phyloP scores from a whole-genome alignment of 2,329 filamentous ascomycete genomes.

The Xylariaceae sp. region DNA sequence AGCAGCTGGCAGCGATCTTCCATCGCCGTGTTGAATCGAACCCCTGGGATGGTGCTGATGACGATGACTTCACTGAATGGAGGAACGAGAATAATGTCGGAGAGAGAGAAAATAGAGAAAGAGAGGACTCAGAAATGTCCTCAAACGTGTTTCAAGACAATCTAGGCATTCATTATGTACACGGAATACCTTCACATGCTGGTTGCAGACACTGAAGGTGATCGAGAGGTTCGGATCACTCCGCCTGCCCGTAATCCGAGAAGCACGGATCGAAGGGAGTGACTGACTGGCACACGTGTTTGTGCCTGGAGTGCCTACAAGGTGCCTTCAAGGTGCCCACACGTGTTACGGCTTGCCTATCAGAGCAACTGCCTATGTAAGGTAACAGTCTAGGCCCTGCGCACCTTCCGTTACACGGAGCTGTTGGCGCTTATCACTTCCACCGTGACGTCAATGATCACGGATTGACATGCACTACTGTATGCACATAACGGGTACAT shows the following conservation, averaged over 20 bases:
- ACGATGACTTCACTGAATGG: not conserved
- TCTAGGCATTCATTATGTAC: not conserved
- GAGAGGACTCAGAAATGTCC: not conserved
- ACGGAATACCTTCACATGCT: not conserved
- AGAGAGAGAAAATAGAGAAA: not conserved
- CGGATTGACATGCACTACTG: no score
- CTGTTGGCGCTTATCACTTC: no score
- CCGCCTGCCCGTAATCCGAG: not conserved
- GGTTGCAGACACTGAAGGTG: slow-evolving; percentile 1
- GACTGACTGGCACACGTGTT: not conserved
- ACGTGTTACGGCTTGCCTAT: not conserved
- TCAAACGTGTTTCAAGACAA: not conserved
- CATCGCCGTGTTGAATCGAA: slow-evolving; percentile 26
- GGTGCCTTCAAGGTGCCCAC: not conserved
- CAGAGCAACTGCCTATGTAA: no score
- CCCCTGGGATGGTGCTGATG: slow-evolving; percentile 22
- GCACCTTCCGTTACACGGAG: no score
- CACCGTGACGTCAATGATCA: no score
- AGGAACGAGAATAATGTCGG: not conserved
- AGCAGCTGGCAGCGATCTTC: slow-evolving; percentile 47
- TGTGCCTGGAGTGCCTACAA: not conserved
- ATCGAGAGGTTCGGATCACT: slow-evolving; percentile 5
- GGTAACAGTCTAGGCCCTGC: no score
- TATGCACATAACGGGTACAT: no score
- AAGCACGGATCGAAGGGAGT: not conserved